Percentiles rank a stretch among this genome's conserved stretches.
Conservation (phyloP, 352 stramenopile genomes). For the Blastocystis sp. region DNA sequence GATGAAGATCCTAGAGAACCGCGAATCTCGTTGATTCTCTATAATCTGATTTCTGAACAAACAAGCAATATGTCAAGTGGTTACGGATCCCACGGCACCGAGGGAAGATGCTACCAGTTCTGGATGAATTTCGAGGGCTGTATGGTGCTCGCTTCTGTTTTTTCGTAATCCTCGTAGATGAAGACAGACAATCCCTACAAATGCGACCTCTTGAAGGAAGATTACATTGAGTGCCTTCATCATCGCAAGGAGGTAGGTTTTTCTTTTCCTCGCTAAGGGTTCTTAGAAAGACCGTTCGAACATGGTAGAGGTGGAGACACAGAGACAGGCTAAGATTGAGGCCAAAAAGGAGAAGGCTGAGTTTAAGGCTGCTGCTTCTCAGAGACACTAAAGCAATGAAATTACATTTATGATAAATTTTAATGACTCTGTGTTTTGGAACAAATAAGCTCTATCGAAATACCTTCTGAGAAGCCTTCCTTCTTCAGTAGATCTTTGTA, state of each 20-base stretch:
- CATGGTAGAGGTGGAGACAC: slow-evolving; percentile 44
- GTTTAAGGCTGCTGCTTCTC: not conserved
- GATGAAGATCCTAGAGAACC: not conserved
- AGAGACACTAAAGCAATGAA: slow-evolving; percentile 58
- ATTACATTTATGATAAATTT: not conserved
- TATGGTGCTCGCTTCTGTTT: not conserved
- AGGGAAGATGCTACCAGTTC: slow-evolving; percentile 58
- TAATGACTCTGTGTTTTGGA: too few relatives aligned
- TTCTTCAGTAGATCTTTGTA: too few relatives aligned
- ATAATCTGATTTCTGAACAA: not conserved
- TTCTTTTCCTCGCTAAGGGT: not conserved
- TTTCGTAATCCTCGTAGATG: not conserved
- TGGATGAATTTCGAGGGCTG: slow-evolving; percentile 60
- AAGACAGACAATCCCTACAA: slow-evolving; percentile 54
- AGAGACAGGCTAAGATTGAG: slow-evolving; percentile 16
- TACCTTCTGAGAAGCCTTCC: too few relatives aligned
- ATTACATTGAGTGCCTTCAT: slow-evolving; percentile 62
- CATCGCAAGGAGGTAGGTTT: slow-evolving; percentile 33
- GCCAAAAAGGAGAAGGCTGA: slow-evolving; percentile 23
- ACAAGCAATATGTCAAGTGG: slow-evolving; percentile 39
- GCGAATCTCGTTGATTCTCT: not conserved
- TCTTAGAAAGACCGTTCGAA: slow-evolving; percentile 52
- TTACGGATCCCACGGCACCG: slow-evolving; percentile 50
- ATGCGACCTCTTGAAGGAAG: slow-evolving; percentile 60
- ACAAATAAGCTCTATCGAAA: too few relatives aligned